A percentile compares a stretch with the other conserved stretches of the same genome.
phyloP scores from a whole-genome alignment of 2,329 filamentous ascomycete genomes.

The Exserohilum rostratum region DNA sequence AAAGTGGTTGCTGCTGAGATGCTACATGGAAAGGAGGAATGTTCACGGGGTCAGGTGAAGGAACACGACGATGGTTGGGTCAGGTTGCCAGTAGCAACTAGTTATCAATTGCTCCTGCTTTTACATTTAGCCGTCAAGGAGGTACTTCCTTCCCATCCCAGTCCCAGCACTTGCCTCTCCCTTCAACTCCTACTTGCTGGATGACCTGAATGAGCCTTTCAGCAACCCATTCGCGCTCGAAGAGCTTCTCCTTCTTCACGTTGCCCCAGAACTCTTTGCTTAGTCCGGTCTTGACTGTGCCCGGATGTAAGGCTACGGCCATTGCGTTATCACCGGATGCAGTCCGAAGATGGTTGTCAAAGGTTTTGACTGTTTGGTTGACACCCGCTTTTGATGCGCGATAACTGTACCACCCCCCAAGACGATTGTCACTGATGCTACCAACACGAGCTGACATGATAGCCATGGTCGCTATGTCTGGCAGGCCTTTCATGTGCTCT shows the following conservation, averaged over 20 bases:
- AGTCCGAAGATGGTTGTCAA: constrained; percentile 69
- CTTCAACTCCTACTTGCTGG: constrained; percentile 65
- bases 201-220: constrained; percentile 69
- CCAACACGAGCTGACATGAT: constrained; percentile 81
- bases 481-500: constrained; percentile 37
- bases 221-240: constrained; percentile 70
- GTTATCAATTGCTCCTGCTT: constrained; percentile 1
- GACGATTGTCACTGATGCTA: constrained; percentile 71
- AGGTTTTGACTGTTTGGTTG: constrained; percentile 71
- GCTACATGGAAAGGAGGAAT: background rate
- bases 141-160: constrained; percentile 48
- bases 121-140: constrained; percentile 31
- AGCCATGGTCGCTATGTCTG: constrained; percentile 68
- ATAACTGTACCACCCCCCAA: constrained; percentile 84
- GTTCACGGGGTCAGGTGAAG: background rate
- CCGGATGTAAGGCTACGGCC: constrained; percentile 75
- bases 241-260: constrained; percentile 67
- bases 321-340: constrained; percentile 67
- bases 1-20: background rate
- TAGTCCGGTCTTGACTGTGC: constrained; percentile 78
- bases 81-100: background rate
- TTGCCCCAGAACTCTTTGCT: constrained; percentile 74
- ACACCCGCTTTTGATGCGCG: constrained; percentile 77
- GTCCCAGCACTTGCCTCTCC: constrained; percentile 49
- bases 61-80: background rate